phyloP scores from a whole-genome alignment of 331 rosid genomes.

The Dryas integrifolia region DNA sequence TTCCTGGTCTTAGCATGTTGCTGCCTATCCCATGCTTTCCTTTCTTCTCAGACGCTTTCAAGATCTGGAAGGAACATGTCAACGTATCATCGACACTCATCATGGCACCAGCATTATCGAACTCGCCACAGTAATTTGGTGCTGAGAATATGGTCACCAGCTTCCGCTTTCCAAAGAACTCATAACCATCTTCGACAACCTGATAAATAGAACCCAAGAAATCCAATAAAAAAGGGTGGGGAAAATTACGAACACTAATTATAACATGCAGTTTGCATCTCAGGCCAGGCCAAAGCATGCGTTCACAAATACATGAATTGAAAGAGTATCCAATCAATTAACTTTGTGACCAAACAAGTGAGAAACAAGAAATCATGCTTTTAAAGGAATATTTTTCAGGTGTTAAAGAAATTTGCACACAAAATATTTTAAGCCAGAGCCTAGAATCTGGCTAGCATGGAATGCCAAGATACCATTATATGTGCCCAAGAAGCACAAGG shows the following conservation, averaged over 20 bases:
- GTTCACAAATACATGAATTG: not conserved
- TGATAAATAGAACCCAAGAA: slow-evolving; percentile 26
- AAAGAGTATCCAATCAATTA: not conserved
- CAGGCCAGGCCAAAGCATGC: not conserved
- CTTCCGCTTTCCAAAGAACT: slow-evolving; percentile 67
- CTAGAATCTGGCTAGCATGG: not conserved
- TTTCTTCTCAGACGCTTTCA: slow-evolving; percentile 70
- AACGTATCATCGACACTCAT: slow-evolving; percentile 70
- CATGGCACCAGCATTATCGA: slow-evolving; percentile 73
- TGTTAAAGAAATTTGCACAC: not conserved
- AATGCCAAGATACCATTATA: not conserved
- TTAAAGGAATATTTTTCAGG: not conserved
- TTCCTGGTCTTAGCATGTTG: slow-evolving; percentile 69
- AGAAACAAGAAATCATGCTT: slow-evolving; percentile 9
- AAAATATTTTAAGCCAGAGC: not conserved
- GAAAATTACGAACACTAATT: not conserved
- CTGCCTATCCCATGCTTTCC: slow-evolving; percentile 59
- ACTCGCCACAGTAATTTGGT: slow-evolving; percentile 61
- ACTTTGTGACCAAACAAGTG: not conserved
- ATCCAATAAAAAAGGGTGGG: slow-evolving; percentile 4
- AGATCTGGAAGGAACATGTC: slow-evolving; percentile 74
- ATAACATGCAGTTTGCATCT: not conserved
- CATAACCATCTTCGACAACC: slow-evolving; percentile 81
- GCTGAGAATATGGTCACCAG: slow-evolving; percentile 66
- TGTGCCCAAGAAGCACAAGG: not conserved